Conservation (phyloP, 2,329 filamentous ascomycete genomes). For the Fusarium sp. region DNA sequence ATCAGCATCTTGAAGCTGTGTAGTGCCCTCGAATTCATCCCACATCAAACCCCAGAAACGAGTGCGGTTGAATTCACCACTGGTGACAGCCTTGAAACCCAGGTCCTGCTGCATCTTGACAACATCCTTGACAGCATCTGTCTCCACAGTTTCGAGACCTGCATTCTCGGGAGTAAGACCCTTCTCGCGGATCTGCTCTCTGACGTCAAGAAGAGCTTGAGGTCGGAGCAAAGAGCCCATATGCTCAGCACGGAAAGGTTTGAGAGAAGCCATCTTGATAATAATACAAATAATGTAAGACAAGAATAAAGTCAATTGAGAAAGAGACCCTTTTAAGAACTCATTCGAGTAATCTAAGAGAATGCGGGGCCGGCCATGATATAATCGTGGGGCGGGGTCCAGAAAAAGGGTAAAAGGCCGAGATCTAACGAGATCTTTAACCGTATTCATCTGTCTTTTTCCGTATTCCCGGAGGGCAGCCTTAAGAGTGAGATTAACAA, state of each 20-base stretch:
- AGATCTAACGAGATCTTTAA: slow-evolving; percentile 17
- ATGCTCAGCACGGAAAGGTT: slow-evolving; percentile 81
- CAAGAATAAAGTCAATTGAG: background rate
- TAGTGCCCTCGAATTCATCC: slow-evolving; percentile 65
- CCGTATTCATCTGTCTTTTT: slow-evolving; percentile 19
- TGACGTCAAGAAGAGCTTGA: slow-evolving; percentile 53
- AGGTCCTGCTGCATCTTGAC: slow-evolving; percentile 76
- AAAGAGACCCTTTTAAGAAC: slow-evolving; percentile 1
- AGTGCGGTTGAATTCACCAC: slow-evolving; percentile 75
- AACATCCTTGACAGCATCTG: slow-evolving; percentile 63
- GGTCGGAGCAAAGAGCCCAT: slow-evolving; percentile 80
- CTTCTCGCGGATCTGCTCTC: slow-evolving; percentile 49
- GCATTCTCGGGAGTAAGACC: slow-evolving; percentile 63
- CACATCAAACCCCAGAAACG: slow-evolving; percentile 62
- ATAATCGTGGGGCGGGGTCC: slow-evolving; percentile 21
- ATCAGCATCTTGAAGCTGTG: slow-evolving; percentile 62
- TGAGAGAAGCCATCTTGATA: slow-evolving; percentile 41
- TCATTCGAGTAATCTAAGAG: background rate
- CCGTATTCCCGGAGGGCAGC: slow-evolving; percentile 7
- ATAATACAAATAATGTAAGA: background rate
- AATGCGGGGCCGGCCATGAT: slow-evolving; percentile 30
- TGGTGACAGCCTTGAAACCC: slow-evolving; percentile 74
- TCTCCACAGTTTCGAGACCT: slow-evolving; percentile 70
- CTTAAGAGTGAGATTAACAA: slow-evolving; percentile 1
- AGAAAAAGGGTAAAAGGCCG: slow-evolving; percentile 21